A percentile compares a stretch with the other conserved stretches of the same genome.
phyloP scores from a whole-genome alignment of 169 alveolate species.

The Cryptosporidium ryanae region DNA sequence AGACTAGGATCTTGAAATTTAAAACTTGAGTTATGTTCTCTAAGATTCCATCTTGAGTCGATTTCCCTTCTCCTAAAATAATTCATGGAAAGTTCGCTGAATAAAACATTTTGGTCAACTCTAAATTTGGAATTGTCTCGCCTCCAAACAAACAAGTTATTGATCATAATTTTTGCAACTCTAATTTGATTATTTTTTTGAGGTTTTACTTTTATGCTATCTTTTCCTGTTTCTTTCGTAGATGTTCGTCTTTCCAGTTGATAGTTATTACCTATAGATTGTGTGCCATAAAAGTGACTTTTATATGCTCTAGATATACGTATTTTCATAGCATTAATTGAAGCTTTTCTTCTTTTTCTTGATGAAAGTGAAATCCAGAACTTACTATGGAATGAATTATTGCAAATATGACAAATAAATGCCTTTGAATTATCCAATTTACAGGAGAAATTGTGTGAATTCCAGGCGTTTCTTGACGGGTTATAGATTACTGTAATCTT shows the following conservation, averaged over 20 bases:
- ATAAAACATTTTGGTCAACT: neutral
- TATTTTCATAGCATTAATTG: constrained; percentile 56
- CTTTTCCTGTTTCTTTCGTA: neutral
- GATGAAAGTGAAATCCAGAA: constrained; percentile 26
- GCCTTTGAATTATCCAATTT: constrained; percentile 1
- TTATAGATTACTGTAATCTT: constrained; percentile 45
- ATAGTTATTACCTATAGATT: neutral
- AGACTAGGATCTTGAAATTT: neutral
- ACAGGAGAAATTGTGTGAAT: neutral
- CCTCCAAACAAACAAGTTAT: constrained; percentile 51
- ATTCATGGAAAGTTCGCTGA: constrained; percentile 30
- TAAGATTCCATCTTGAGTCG: constrained; percentile 43
- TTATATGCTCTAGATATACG: constrained; percentile 40
- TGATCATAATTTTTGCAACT: constrained; percentile 17
- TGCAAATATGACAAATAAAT: constrained; percentile 41
- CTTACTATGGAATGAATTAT: constrained; percentile 19
- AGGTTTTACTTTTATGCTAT: neutral
- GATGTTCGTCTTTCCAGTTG: neutral
- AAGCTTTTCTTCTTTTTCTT: constrained; percentile 18
- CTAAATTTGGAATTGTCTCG: neutral
- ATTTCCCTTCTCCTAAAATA: neutral
- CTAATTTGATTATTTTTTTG: constrained; percentile 16
- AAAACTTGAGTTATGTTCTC: constrained; percentile 4
- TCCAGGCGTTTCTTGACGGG: neutral
- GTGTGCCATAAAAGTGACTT: neutral